Conservation (phyloP, 805 yeast genomes). For the Candida cerambycidarum region DNA sequence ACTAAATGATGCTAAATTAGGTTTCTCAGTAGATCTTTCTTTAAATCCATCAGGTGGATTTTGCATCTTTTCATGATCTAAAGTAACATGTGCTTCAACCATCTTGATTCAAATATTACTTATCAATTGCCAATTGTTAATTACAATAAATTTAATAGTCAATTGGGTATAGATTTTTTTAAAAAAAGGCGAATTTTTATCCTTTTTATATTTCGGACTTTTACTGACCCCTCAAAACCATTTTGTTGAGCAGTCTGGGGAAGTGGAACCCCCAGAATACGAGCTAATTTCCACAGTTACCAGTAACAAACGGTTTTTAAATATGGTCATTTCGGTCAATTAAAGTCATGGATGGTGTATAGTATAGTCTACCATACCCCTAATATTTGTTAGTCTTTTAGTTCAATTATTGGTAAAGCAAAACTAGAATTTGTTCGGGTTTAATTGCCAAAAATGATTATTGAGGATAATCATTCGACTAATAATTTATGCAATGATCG, state of each 20-base stretch:
- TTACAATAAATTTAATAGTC: not conserved
- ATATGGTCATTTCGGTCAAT: too few species aligned
- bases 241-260: constrained; percentile 7
- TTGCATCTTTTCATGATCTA: constrained; percentile 33
- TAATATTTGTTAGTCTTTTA: too few species aligned
- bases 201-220: constrained; percentile 8
- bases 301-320: too few species aligned
- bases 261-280: constrained; percentile 3
- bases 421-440: too few species aligned
- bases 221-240: constrained; percentile 7
- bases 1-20: constrained; percentile 49
- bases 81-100: constrained; percentile 26
- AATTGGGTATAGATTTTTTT: not conserved
- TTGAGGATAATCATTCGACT: not conserved
- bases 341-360: too few species aligned
- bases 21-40: constrained; percentile 45
- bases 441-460: not conserved
- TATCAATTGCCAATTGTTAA: not conserved
- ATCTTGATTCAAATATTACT: constrained; percentile 3
- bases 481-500: not conserved
- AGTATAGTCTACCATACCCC: too few species aligned
- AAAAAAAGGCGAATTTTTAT: constrained; percentile 3
- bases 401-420: too few species aligned
- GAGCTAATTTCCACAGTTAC: not conserved
- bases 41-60: constrained; percentile 40